phyloP scores from a whole-genome alignment of 805 yeast genomes.

The Komagataella populi region DNA sequence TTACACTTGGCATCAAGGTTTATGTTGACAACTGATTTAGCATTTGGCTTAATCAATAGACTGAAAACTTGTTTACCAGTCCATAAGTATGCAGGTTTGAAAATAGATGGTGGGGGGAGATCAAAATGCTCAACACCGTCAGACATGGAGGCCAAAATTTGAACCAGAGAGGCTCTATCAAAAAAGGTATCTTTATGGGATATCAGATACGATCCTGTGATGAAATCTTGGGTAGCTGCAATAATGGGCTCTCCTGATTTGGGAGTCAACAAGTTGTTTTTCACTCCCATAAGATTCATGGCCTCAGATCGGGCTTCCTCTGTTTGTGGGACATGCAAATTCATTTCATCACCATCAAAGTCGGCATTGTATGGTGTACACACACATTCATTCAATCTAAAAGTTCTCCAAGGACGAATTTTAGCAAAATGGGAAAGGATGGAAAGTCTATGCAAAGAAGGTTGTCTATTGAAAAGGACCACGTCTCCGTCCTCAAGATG shows the following conservation, averaged over 20 bases:
- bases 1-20: slow-evolving; percentile 92
- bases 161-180: slow-evolving; percentile 75
- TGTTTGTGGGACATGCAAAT: slow-evolving; percentile 95
- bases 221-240: slow-evolving; percentile 99
- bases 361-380: slow-evolving; percentile 99
- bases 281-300: slow-evolving; percentile 96
- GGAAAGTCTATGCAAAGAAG: slow-evolving; percentile 89
- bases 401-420: slow-evolving; percentile 95
- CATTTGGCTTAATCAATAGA: slow-evolving; percentile 74
- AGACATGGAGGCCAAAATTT: slow-evolving; percentile 87
- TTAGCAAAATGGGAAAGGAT: slow-evolving; percentile 93
- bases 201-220: slow-evolving; percentile 88
- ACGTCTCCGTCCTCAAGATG: slow-evolving; percentile 96
- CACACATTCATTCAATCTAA: slow-evolving; percentile 94
- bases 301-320: slow-evolving; percentile 99
- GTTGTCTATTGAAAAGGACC: slow-evolving; percentile 93
- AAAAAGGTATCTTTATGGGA: slow-evolving; percentile 89
- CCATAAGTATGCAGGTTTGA: slow-evolving; percentile 86
- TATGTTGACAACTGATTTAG: slow-evolving; percentile 61
- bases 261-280: slow-evolving; percentile 87
- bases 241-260: slow-evolving; percentile 98
- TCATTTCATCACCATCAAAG: slow-evolving; percentile 99
- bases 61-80: slow-evolving; percentile 96
- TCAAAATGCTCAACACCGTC: slow-evolving; percentile 84
- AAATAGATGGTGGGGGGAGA: slow-evolving; percentile 87